Percentiles rank a stretch among this genome's conserved stretches.
Conservation (phyloP, 2,329 filamentous ascomycete genomes). For the Stagonosporopsis tanaceti region DNA sequence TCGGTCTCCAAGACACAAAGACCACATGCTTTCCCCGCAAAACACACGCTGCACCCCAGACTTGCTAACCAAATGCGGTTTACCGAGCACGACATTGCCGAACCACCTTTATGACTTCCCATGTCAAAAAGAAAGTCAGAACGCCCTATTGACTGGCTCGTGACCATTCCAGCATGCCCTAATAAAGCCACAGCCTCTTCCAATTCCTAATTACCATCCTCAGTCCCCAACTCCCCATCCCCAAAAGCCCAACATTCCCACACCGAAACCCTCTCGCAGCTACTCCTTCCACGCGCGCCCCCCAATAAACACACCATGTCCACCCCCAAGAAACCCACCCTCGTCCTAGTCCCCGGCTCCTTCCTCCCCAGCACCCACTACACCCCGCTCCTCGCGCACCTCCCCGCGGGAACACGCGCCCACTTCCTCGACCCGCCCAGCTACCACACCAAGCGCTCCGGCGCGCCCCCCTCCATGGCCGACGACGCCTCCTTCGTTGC, state of each 20-base stretch:
- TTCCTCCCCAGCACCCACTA: slow-evolving; percentile 25
- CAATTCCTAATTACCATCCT: neutral
- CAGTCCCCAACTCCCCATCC: neutral
- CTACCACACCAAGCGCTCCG: slow-evolving; percentile 19
- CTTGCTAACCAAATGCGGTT: neutral
- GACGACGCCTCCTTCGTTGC: slow-evolving; percentile 43
- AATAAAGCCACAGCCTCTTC: neutral
- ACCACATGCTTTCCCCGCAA: neutral
- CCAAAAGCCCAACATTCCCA: neutral
- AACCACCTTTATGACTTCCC: slow-evolving; percentile 1
- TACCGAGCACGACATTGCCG: neutral
- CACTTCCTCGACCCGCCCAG: slow-evolving; percentile 21
- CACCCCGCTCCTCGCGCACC: slow-evolving; percentile 12
- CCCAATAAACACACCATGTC: neutral
- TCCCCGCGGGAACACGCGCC: slow-evolving; percentile 13
- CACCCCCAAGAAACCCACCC: neutral
- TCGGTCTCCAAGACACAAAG: neutral
- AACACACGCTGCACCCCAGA: neutral
- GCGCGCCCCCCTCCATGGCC: slow-evolving; percentile 22
- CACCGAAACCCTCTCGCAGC: neutral
- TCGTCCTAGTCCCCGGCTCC: slow-evolving; percentile 31
- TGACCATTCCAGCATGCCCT: neutral
- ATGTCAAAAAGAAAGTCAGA: slow-evolving; percentile 1
- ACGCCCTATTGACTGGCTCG: neutral
- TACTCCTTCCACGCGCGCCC: neutral